Conservation (phyloP, 2,329 filamentous ascomycete genomes). For the Hypoxylon sp. region DNA sequence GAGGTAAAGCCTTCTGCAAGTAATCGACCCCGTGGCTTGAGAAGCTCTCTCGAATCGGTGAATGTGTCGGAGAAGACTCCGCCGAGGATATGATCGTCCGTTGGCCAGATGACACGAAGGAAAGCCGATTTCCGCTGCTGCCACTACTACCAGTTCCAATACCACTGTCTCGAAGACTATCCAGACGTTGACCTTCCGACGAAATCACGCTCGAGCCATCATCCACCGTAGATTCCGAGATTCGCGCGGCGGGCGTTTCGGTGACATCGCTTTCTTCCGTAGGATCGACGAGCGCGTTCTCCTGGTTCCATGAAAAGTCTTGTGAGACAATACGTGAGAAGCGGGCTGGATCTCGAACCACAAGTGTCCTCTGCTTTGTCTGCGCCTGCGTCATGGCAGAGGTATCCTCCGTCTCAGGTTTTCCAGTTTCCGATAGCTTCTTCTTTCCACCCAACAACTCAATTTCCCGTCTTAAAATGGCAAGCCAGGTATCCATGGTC, state of each 20-base stretch:
- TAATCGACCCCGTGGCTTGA: conserved; percentile 54
- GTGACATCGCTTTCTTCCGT: conserved; percentile 50
- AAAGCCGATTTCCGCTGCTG: conserved; percentile 65
- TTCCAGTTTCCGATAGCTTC: conserved; percentile 70
- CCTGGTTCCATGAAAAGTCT: conserved; percentile 54
- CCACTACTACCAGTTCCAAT: conserved; percentile 58
- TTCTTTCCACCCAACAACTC: conserved; percentile 76
- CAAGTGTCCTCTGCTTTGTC: conserved; percentile 60
- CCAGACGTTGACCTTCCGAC: conserved; percentile 69
- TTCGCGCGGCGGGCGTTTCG: conserved; percentile 47
- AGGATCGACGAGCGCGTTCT: conserved; percentile 42
- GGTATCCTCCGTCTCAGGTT: conserved; percentile 59
- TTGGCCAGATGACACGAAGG: conserved; percentile 71
- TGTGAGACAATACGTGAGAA: conserved; percentile 57
- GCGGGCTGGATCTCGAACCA: conserved; percentile 62
- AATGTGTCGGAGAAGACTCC: conserved; percentile 68
- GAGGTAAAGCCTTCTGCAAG: conserved; percentile 41
- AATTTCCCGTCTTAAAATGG: conserved; percentile 75
- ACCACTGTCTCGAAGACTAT: conserved; percentile 64
- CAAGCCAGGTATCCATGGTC: conserved; percentile 83
- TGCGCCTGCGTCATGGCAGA: conserved; percentile 54
- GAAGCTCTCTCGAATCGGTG: conserved; percentile 67
- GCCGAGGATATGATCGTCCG: conserved; percentile 70
- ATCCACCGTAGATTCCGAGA: conserved; percentile 61
- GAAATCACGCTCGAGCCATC: conserved; percentile 69